Conservation (phyloP, 2,329 filamentous ascomycete species). For the Xylaria sp. region DNA sequence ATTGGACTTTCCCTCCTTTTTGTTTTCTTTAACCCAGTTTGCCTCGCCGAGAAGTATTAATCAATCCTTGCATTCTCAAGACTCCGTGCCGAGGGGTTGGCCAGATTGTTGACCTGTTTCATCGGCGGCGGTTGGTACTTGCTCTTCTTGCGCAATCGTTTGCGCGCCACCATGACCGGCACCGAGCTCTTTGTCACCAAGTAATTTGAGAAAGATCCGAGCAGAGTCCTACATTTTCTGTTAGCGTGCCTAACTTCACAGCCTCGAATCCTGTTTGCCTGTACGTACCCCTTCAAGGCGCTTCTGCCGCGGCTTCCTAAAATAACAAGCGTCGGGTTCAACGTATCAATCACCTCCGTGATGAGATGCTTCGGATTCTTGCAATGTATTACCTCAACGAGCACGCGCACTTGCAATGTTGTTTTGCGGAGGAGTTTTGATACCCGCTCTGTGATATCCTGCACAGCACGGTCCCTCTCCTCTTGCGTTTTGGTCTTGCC, state of each 20-base stretch:
- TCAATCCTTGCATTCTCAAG: constrained; percentile 77
- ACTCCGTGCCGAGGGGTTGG: constrained; percentile 66
- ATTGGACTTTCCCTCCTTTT: background rate
- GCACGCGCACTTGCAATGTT: constrained; percentile 85
- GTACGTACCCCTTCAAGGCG: constrained; percentile 83
- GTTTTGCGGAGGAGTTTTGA: constrained; percentile 89
- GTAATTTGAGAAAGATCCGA: constrained; percentile 97
- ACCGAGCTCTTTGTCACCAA: constrained; percentile 95
- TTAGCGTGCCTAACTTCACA: constrained; percentile 9
- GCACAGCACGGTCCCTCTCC: constrained; percentile 79
- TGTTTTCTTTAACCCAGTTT: background rate
- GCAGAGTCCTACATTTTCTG: constrained; percentile 67
- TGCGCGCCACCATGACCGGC: constrained; percentile 96
- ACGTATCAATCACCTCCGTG: constrained; percentile 92
- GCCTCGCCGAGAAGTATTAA: constrained; percentile 40
- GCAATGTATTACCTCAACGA: constrained; percentile 96
- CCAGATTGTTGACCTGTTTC: constrained; percentile 80
- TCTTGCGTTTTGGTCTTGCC: constrained; percentile 68
- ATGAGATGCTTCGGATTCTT: constrained; percentile 97
- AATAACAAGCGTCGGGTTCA: constrained; percentile 90
- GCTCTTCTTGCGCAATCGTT: constrained; percentile 83
- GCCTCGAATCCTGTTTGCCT: background rate
- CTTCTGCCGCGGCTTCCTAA: constrained; percentile 89
- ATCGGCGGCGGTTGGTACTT: constrained; percentile 74
- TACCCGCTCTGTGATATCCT: constrained; percentile 81